phyloP scores from a whole-genome alignment of 441 rosid genomes.

The Syzygium syzygioides region DNA sequence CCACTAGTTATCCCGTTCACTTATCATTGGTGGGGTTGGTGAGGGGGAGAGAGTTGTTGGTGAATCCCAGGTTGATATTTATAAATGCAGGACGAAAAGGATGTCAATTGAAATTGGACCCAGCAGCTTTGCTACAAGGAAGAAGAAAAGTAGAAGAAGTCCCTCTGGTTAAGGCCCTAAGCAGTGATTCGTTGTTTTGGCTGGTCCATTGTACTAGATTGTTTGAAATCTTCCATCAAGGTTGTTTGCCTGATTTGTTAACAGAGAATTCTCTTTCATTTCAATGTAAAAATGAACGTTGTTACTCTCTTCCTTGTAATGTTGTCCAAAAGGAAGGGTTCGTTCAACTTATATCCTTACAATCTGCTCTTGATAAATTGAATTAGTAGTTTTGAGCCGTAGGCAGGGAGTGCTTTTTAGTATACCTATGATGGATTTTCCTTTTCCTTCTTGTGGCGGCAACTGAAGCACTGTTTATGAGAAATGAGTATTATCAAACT shows the following conservation, averaged over 20 bases:
- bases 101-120: conserved; percentile 66
- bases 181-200: not conserved
- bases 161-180: not conserved
- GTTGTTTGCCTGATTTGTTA: not conserved
- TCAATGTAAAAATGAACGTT: not conserved
- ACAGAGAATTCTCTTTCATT: not conserved
- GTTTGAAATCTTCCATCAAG: not conserved
- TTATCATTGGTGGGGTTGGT: not conserved
- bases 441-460: not conserved
- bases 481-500: not conserved
- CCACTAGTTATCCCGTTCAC: conserved; percentile 6
- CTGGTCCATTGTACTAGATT: not conserved
- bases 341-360: not conserved
- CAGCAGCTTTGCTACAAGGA: conserved; percentile 55
- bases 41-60: not conserved
- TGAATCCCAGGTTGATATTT: not conserved
- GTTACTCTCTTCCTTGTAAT: not conserved
- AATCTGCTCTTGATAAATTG: not conserved
- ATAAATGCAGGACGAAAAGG: conserved; percentile 57
- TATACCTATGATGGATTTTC: not conserved
- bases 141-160: conserved; percentile 56
- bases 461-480: not conserved
- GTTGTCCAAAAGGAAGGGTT: not conserved
- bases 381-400: not conserved
- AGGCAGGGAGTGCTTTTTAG: not conserved